A percentile compares a stretch with the other conserved stretches of the same genome.
Evolutionary conservation across 306 rosid species (phyloP).

Genomic region (Delonix regia): DNA sequence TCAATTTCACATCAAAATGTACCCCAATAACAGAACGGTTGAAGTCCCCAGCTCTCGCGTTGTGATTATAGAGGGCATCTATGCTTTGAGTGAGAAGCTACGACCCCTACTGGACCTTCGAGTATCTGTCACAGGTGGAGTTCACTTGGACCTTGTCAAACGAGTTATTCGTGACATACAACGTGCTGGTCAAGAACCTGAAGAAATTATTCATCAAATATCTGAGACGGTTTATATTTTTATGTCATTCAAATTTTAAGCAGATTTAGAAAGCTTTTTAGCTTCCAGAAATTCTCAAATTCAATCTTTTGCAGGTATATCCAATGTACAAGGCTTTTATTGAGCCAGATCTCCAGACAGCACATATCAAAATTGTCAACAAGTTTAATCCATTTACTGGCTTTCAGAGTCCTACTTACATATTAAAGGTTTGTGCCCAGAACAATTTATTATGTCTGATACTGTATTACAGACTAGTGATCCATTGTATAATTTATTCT

Average conservation of each 20-base stretch:
- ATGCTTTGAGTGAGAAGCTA: constrained; percentile 93
- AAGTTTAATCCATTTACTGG: constrained; percentile 98
- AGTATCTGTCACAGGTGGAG: constrained; percentile 98
- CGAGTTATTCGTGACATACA: constrained; percentile 96
- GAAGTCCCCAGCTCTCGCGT: constrained; percentile 90
- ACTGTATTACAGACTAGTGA: constrained; percentile 20
- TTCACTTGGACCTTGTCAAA: constrained; percentile 98
- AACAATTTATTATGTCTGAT: constrained; percentile 27
- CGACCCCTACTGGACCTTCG: constrained; percentile 91
- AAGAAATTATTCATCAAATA: constrained; percentile 99
- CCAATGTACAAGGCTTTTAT: constrained; percentile 99
- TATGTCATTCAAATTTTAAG: constrained; percentile 27
- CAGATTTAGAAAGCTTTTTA: constrained; percentile 20
- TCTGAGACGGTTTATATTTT: constrained; percentile 80
- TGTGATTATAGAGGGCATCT: constrained; percentile 95
- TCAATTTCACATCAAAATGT: constrained; percentile 25
- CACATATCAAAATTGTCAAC: constrained; percentile 88
- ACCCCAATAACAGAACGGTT: constrained; percentile 75
- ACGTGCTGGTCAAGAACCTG: constrained; percentile 98
- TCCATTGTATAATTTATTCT: constrained; percentile 41
- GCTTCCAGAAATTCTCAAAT: constrained; percentile 38
- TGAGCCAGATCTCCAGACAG: constrained; percentile 97
- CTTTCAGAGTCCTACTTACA: constrained; percentile 94
- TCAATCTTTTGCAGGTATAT: constrained; percentile 70
- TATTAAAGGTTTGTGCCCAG: constrained; percentile 68